phyloP scores from a whole-genome alignment of 257 asterid genomes.

The Verbascum thapsus region DNA sequence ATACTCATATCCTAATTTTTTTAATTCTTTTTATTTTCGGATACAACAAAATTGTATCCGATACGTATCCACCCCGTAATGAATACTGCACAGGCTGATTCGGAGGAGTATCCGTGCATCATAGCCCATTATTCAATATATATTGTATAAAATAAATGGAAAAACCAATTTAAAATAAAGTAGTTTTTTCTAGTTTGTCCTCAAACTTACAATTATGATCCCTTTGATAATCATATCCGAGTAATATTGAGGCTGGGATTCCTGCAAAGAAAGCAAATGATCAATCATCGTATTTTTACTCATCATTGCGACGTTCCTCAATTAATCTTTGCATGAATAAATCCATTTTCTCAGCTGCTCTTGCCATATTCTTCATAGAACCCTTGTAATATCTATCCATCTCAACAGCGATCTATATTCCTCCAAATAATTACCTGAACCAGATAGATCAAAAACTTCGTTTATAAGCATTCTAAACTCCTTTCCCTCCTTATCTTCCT shows the following conservation, averaged over 20 bases:
- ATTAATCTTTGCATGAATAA: conserved; percentile 47
- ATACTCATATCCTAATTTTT: too few species aligned
- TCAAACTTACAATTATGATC: conserved; percentile 40
- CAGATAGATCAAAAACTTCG: conserved; percentile 31
- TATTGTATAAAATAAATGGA: too few species aligned
- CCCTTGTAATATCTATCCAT: conserved; percentile 47
- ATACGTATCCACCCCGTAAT: too few species aligned
- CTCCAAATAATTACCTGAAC: conserved; percentile 37
- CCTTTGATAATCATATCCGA: conserved; percentile 56
- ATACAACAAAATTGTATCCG: too few species aligned
- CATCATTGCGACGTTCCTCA: conserved; percentile 40
- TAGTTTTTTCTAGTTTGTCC: too few species aligned
- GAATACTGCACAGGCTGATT: too few species aligned
- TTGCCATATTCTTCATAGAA: conserved; percentile 38
- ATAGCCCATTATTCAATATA: too few species aligned
- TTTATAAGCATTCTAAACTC: conserved; percentile 38
- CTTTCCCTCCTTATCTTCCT: conserved; percentile 38
- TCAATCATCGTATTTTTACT: conserved; percentile 48
- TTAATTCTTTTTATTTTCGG: too few species aligned
- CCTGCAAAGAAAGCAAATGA: conserved; percentile 59
- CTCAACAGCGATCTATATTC: conserved; percentile 16
- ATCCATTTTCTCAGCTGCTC: conserved; percentile 37
- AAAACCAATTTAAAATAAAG: too few species aligned
- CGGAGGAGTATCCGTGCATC: too few species aligned
- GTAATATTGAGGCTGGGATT: conserved; percentile 55